Evolutionary conservation across 2,329 filamentous ascomycete species (phyloP).

Genomic region (Diaporthe australafricana): DNA sequence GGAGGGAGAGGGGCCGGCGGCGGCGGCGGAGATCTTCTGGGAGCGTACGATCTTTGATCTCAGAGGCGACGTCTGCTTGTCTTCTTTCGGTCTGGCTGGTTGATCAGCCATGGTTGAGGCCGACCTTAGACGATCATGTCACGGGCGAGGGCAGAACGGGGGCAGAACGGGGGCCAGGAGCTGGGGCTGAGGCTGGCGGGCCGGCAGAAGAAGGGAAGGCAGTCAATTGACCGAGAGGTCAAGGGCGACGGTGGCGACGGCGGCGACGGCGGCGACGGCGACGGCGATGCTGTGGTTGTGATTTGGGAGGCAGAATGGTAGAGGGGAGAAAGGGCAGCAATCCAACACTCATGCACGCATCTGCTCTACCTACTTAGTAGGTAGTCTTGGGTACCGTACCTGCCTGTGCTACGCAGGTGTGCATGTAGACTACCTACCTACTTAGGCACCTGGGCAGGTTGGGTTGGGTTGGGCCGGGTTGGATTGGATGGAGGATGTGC

Average conservation of each 20-base stretch:
- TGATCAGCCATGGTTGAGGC: slow-evolving; percentile 56
- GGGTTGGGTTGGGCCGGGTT: slow-evolving; percentile 2
- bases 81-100: slow-evolving; percentile 44
- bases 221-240: not conserved
- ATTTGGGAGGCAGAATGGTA: not conserved
- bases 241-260: not conserved
- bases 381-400: not conserved
- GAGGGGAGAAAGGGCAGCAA: not conserved
- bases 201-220: not conserved
- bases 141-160: not conserved
- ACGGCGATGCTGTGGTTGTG: not conserved
- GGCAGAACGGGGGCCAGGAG: slow-evolving; percentile 30
- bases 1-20: slow-evolving; percentile 45
- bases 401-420: slow-evolving; percentile 1
- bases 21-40: slow-evolving; percentile 61
- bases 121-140: slow-evolving; percentile 44
- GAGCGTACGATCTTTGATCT: slow-evolving; percentile 62
- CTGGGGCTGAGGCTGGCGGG: not conserved
- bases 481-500: not conserved
- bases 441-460: not conserved
- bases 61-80: slow-evolving; percentile 49
- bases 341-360: slow-evolving; percentile 21
- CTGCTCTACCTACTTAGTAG: too few relatives aligned
- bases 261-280: not conserved
- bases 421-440: too few relatives aligned